Percentiles rank a stretch among this genome's conserved stretches.
Conservation (phyloP, 2,329 filamentous ascomycete genomes). For the Dactylellina parvicollis region DNA sequence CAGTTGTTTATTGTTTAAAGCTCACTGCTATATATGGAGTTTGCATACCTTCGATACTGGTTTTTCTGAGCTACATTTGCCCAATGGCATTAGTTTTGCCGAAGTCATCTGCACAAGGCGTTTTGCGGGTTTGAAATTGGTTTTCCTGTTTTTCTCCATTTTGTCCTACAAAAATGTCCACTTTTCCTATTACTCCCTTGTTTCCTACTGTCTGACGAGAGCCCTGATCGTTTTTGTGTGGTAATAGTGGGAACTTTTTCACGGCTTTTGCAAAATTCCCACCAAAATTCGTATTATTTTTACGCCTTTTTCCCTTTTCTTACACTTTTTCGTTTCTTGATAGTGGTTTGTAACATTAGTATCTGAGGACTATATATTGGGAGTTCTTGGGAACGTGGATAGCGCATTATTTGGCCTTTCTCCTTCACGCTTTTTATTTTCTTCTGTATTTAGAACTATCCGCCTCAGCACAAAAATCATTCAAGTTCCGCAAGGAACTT, state of each 20-base stretch:
- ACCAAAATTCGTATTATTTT: slow-evolving; percentile 18
- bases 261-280: slow-evolving; percentile 21
- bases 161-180: slow-evolving; percentile 40
- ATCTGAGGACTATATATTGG: slow-evolving; percentile 49
- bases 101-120: slow-evolving; percentile 51
- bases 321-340: slow-evolving; percentile 34
- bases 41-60: slow-evolving; percentile 50
- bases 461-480: slow-evolving; percentile 30
- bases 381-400: slow-evolving; percentile 51
- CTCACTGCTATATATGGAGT: slow-evolving; percentile 31
- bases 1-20: slow-evolving; percentile 22
- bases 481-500: slow-evolving; percentile 43
- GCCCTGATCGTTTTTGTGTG: slow-evolving; percentile 21
- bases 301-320: slow-evolving; percentile 10
- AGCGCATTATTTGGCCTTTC: slow-evolving; percentile 42
- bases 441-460: slow-evolving; percentile 33
- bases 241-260: slow-evolving; percentile 42
- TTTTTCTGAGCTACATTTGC: slow-evolving; percentile 49
- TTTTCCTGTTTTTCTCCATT: slow-evolving; percentile 41
- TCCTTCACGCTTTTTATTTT: slow-evolving; percentile 43
- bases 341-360: slow-evolving; percentile 56
- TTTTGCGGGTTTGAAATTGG: slow-evolving; percentile 36
- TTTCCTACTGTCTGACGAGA: neutral
- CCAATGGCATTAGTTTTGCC: slow-evolving; percentile 39
- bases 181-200: slow-evolving; percentile 29